A percentile compares a stretch with the other conserved stretches of the same genome.
These are phyloP conservation scores for Boletellus deceptivus DNA, from an alignment of 1,284 basidiomycete species.

Conservation along the genomic window DNA sequence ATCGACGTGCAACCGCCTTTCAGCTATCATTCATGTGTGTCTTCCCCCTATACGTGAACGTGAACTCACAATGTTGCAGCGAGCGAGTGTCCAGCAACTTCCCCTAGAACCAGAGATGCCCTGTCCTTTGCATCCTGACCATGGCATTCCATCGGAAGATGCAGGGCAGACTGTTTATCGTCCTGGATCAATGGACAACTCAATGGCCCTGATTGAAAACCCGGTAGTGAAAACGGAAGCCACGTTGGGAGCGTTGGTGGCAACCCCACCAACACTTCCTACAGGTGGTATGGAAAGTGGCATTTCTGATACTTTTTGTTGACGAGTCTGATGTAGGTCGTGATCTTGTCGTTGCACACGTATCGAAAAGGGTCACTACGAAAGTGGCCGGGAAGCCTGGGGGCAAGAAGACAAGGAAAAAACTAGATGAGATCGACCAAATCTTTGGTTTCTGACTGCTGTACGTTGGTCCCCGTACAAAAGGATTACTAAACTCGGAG, in stretches of 20 bases:
- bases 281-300: conserved; percentile 7
- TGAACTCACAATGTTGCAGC: conserved; percentile 17
- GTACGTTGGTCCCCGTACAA: neutral
- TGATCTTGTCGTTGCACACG: neutral
- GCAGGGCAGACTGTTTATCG: conserved; percentile 11
- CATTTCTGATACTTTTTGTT: neutral
- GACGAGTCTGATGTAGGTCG: conserved; percentile 8
- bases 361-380: neutral
- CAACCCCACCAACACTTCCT: neutral
- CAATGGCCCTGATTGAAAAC: neutral
- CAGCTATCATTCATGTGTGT: conserved; percentile 27
- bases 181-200: neutral
- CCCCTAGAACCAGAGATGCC: neutral
- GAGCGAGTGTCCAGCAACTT: conserved; percentile 5
- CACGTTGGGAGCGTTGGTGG: neutral
- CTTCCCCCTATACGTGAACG: neutral
- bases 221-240: neutral
- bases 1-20: conserved; percentile 28
- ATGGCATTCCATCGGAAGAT: conserved; percentile 14
- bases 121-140: neutral
- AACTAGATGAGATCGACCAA: conserved; percentile 31
- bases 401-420: conserved; percentile 28
- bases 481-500: neutral
- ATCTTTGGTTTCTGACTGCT: conserved; percentile 30
- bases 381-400: conserved; percentile 9